These are phyloP conservation scores for Daldinia vernicosa DNA, from an alignment of 495 filamentous ascomycete species.

Conservation along the genomic window DNA sequence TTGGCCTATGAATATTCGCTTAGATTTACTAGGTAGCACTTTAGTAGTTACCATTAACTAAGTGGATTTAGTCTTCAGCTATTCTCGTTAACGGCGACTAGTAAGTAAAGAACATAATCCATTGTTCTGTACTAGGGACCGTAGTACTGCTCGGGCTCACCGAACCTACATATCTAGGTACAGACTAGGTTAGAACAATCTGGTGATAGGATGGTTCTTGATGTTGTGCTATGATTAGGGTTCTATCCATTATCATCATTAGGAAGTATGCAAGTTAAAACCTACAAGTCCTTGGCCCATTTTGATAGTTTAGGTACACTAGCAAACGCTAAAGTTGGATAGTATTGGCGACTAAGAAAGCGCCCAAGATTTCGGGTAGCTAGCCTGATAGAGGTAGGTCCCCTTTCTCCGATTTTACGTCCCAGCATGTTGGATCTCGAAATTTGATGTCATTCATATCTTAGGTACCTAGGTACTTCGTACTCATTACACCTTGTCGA, in stretches of 20 bases:
- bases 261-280: too few species aligned
- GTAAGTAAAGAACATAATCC: constrained; percentile 6
- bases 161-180: constrained; percentile 1
- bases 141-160: constrained; percentile 7
- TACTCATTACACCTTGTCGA: not conserved
- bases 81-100: constrained; percentile 27
- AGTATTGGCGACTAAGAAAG: constrained; percentile 14
- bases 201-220: not conserved
- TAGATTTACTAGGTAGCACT: constrained; percentile 7
- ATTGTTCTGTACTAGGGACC: constrained; percentile 13
- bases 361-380: constrained; percentile 10
- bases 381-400: constrained; percentile 24
- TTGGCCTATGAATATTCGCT: constrained; percentile 1
- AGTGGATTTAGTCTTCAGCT: constrained; percentile 3
- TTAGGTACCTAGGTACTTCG: not conserved
- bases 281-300: not conserved
- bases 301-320: not conserved
- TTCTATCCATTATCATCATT: not conserved
- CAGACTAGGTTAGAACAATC: not conserved
- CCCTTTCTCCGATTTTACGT: constrained; percentile 21
- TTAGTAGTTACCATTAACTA: not conserved
- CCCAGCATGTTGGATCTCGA: not conserved
- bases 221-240: not conserved
- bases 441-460: constrained; percentile 33
- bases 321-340: not conserved